Evolutionary conservation across 1,284 basidiomycete species (phyloP), one percentile per base, ranked within the genome.

Genomic region (Irpex lacteus): DNA sequence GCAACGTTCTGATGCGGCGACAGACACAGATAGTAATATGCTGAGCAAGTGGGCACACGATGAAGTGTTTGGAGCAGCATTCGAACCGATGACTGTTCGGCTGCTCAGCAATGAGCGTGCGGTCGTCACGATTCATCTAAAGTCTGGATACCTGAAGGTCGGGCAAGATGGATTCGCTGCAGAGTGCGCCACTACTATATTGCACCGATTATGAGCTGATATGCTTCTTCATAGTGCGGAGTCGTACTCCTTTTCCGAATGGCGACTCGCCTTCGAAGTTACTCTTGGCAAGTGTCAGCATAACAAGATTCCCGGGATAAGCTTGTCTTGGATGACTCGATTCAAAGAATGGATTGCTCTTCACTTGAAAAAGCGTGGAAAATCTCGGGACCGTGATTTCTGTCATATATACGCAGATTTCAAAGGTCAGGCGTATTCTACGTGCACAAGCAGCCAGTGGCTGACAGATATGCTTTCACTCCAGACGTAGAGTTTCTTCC

Each of bases 261-360:
- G 70, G 69, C 64, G 62, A n/a, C 59, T 74, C n/a, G 70, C 70
- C 4, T 74, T 74, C 68, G 71, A 71, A 61, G 71, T 74, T 6
- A 61, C 66, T 37, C 9, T 74, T n/a, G 66, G 65, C 55, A 64
- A 67, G 50, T 60, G 60, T 54, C 66, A 66, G 4, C 65, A 70
- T 19, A 55, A 26, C 3, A 50, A 66, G 32, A 32, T 68, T 3
- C 38, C 36, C 3, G 60, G 59, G 18, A 32, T 54, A 5, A 21
- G 9, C 21, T 4, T 53, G 5, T 37, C 47, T 4, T 68, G 65
- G 66, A n/a, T 55, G 4, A 49, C 34, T 13, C 18, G 65, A 2
- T 66, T 68, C 60, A 62, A 67, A 38, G 37, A 62, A 13, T 65
- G 34, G 34, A 36, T 34, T 34, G 6, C 64, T 8, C 21, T 26